Percentiles rank a stretch among this genome's conserved stretches.
Conservation (phyloP, 768 basidiomycete species). For the Serendipita sp. region DNA sequence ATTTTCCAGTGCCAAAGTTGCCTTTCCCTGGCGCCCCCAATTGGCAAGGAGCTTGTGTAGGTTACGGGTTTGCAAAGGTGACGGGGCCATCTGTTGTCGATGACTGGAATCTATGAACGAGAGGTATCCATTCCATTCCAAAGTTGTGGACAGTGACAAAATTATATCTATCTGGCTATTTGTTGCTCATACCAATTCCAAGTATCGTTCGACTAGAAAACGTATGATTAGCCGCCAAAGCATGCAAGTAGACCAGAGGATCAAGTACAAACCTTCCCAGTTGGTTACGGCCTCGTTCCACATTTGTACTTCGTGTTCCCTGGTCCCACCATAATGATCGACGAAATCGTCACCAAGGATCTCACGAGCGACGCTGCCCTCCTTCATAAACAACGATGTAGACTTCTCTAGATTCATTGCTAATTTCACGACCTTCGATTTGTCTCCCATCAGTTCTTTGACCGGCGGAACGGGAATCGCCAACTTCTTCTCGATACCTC, state of each 20-base stretch:
- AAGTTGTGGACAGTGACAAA: neutral
- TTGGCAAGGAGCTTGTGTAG: neutral
- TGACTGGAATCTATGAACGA: neutral
- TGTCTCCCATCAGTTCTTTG: conserved; percentile 26
- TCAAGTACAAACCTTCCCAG: conserved; percentile 62
- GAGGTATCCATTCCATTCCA: neutral
- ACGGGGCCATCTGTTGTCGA: neutral
- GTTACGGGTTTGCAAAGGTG: conserved; percentile 1
- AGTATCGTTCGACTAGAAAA: conserved; percentile 57
- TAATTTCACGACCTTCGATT: conserved; percentile 49
- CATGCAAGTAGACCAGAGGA: neutral
- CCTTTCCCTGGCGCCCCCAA: neutral
- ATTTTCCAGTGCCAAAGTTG: neutral
- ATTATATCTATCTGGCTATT: neutral
- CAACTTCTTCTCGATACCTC: conserved; percentile 71
- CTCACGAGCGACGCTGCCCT: conserved; percentile 58
- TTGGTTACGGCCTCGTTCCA: conserved; percentile 85
- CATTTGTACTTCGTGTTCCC: conserved; percentile 71
- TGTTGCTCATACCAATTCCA: conserved; percentile 53
- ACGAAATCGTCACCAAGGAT: conserved; percentile 81
- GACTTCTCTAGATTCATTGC: conserved; percentile 68
- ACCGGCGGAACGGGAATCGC: conserved; percentile 57
- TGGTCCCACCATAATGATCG: conserved; percentile 89
- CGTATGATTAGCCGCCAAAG: neutral
- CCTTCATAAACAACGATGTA: conserved; percentile 60